Base-by-base conservation (phyloP, 805 yeast genomes). In the Candida taoyuanica region DNA sequence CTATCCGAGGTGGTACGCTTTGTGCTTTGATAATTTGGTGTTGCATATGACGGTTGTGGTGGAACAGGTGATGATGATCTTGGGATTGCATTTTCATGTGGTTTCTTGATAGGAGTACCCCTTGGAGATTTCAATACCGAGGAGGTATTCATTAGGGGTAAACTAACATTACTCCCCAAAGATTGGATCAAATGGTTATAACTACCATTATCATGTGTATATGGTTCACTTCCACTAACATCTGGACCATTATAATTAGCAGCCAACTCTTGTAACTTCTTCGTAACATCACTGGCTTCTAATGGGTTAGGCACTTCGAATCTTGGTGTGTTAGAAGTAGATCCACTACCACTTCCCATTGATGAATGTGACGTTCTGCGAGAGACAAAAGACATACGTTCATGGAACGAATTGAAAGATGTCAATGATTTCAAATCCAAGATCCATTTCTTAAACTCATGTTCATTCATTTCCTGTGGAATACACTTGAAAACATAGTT, bases 391-490 rank as follows among this genome's bases (percentile, higher is more conserved):
- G 37, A 26, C 14, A 16, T 33, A 29, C 58, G 41, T 21, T 55
- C 58, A 6, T 28, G 20, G 28, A 50, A 43, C 0, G 45, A 28
- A 32, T 52, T 43, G 34, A 53, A 53, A 11, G 76, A 73, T 16
- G 82, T 68, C 45, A 83, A 67, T 12, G 72, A 63, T 1, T 91
- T 81, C 48, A 88, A 67, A 35, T 70, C 70, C 55, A 78, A 75
- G 45, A 93, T 68, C 62, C 85, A 94, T 48, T 75, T 75, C 59
- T 74, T 84, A 96, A 98, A 91, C 30, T 69, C 73, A 14, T 68
- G 60, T 32, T 76, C 81, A 49, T 78, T 78, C 37, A 84, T 74
- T 53, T 84, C 89, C 9, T 88, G 80, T 44, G 39, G 36, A 7
- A 35, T 14, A 19, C 40, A 38, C 38, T 94, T 74, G 65, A 91